phyloP scores from a whole-genome alignment of 441 rosid genomes.

The Populus hybrid region DNA sequence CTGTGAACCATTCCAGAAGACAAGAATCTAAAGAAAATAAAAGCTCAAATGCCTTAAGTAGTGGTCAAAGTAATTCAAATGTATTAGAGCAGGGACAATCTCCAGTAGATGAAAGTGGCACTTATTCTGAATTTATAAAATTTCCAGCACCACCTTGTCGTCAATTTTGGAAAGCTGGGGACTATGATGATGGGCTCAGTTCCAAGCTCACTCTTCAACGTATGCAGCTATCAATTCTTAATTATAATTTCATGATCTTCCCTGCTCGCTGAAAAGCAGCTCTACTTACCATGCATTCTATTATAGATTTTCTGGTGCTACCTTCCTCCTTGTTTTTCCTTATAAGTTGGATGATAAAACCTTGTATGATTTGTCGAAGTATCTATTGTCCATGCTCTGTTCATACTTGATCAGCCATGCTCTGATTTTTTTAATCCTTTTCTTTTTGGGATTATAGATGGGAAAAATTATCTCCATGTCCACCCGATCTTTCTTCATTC shows the following conservation, averaged over 20 bases:
- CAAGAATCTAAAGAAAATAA: slow-evolving; percentile 57
- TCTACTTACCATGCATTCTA: background rate
- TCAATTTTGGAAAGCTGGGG: slow-evolving; percentile 96
- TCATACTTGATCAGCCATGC: slow-evolving; percentile 14
- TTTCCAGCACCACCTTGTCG: slow-evolving; percentile 77
- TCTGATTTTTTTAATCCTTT: background rate
- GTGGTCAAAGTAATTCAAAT: slow-evolving; percentile 54
- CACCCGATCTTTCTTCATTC: slow-evolving; percentile 99
- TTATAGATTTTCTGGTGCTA: background rate
- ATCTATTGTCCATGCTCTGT: background rate
- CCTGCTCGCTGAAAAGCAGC: no score
- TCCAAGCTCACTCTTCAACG: slow-evolving; percentile 57
- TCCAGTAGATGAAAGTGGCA: slow-evolving; percentile 61
- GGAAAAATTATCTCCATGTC: slow-evolving; percentile 78
- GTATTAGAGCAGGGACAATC: slow-evolving; percentile 71
- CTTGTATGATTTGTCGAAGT: background rate
- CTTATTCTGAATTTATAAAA: slow-evolving; percentile 49
- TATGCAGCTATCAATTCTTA: slow-evolving; percentile 26
- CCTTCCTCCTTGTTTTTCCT: background rate
- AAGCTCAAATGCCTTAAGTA: slow-evolving; percentile 43
- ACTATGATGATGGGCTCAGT: slow-evolving; percentile 44
- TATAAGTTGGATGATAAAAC: background rate
- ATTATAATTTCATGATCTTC: no score
- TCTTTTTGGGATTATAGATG: slow-evolving; percentile 39
- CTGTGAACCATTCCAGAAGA: slow-evolving; percentile 25